Evolutionary conservation across 2,329 filamentous ascomycete genomes (phyloP).

Genomic region (Apiospora saccharicola): DNA sequence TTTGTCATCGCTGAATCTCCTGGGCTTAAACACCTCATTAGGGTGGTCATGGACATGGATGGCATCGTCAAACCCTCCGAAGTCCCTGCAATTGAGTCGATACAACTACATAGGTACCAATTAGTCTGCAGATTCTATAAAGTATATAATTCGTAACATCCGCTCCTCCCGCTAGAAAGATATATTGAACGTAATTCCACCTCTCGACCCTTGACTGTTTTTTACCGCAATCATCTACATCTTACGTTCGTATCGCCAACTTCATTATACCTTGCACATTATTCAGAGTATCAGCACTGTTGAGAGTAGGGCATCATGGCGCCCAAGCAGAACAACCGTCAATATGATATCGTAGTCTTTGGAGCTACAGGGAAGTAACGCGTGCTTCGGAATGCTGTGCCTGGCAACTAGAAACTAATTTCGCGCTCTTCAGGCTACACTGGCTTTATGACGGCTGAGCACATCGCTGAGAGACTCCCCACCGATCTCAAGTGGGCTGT

Average conservation of each 20-base stretch:
- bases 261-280: neutral
- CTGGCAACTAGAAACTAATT: neutral
- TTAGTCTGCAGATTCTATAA: conserved; percentile 1
- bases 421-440: conserved; percentile 38
- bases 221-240: neutral
- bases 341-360: conserved; percentile 65
- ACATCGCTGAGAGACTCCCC: conserved; percentile 40
- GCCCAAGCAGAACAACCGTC: conserved; percentile 47
- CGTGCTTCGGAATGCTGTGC: neutral
- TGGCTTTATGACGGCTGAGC: conserved; percentile 42
- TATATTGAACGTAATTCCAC: neutral
- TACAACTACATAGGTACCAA: neutral
- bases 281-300: neutral
- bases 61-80: neutral
- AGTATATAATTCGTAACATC: conserved; percentile 8
- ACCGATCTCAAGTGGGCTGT: conserved; percentile 43
- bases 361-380: conserved; percentile 60
- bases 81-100: neutral
- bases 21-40: neutral
- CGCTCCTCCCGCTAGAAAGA: neutral
- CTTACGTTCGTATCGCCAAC: neutral
- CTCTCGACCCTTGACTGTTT: neutral
- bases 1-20: conserved; percentile 16
- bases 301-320: conserved; percentile 4
- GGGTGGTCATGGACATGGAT: conserved; percentile 7